phyloP scores from a whole-genome alignment of 1,284 basidiomycete genomes.

The Gastroboletus turbinatus region DNA sequence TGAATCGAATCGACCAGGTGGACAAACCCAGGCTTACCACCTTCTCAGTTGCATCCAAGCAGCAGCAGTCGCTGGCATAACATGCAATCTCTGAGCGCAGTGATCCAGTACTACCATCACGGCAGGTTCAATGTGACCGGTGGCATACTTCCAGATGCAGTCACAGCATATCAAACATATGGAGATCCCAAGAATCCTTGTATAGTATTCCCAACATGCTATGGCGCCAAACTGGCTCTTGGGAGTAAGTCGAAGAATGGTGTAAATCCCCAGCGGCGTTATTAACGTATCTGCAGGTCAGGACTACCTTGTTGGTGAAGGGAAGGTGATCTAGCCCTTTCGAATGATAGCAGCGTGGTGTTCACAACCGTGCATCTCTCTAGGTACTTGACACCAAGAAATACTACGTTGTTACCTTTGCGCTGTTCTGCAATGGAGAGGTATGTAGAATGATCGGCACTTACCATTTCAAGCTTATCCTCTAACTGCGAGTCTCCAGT shows the following conservation, averaged over 20 bases:
- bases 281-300: conserved; percentile 38
- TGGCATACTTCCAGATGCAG: conserved; percentile 37
- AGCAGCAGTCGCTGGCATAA: background rate
- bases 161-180: conserved; percentile 40
- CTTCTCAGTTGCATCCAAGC: background rate
- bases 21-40: background rate
- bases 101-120: conserved; percentile 39
- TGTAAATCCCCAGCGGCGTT: background rate
- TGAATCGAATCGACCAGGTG: background rate
- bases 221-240: conserved; percentile 34
- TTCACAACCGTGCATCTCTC: background rate
- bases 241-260: conserved; percentile 23
- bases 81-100: conserved; percentile 14
- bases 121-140: conserved; percentile 36
- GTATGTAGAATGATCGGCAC: conserved; percentile 28
- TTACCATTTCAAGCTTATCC: background rate
- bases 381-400: conserved; percentile 48
- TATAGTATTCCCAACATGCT: conserved; percentile 40
- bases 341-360: background rate
- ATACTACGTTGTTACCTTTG: conserved; percentile 55
- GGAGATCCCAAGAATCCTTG: conserved; percentile 36
- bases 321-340: conserved; percentile 37
- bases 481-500: conserved; percentile 32
- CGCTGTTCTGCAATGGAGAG: conserved; percentile 58
- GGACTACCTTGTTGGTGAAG: conserved; percentile 48